These are phyloP conservation scores for Cercospora zeina DNA, from an alignment of 2,329 filamentous ascomycete genomes.

Conservation along the genomic window DNA sequence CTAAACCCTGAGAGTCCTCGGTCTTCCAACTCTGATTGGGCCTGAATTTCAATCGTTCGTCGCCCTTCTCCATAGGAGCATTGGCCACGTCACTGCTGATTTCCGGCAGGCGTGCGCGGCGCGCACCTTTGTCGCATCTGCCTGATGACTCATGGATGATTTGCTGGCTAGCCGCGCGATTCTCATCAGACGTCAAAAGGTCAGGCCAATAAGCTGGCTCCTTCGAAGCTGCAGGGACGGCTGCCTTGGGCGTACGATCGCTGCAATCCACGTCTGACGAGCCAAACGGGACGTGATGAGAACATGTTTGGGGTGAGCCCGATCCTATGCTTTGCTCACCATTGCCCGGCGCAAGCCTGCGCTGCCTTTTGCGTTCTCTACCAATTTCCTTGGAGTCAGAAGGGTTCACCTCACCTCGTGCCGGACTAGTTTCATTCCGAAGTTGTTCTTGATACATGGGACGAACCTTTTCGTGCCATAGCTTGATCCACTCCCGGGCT, in stretches of 20 bases:
- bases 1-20: background rate
- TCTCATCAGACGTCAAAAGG: slow-evolving; percentile 30
- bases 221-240: background rate
- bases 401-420: background rate
- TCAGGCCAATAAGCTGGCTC: background rate
- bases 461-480: slow-evolving; percentile 33
- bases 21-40: background rate
- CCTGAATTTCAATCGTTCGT: background rate
- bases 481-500: slow-evolving; percentile 33
- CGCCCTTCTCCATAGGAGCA: background rate
- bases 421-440: background rate
- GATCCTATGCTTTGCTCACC: background rate
- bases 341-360: background rate
- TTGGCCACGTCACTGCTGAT: background rate
- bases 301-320: background rate
- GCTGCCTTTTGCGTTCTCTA: background rate
- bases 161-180: slow-evolving; percentile 31
- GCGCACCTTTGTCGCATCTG: background rate
- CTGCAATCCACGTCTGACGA: background rate
- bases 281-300: background rate
- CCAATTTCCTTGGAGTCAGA: background rate
- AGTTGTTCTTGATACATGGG: slow-evolving; percentile 25
- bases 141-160: slow-evolving; percentile 19
- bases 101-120: background rate
- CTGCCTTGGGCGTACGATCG: background rate